phyloP scores from a whole-genome alignment of 2,329 filamentous ascomycete genomes.

The Alternaria solani region DNA sequence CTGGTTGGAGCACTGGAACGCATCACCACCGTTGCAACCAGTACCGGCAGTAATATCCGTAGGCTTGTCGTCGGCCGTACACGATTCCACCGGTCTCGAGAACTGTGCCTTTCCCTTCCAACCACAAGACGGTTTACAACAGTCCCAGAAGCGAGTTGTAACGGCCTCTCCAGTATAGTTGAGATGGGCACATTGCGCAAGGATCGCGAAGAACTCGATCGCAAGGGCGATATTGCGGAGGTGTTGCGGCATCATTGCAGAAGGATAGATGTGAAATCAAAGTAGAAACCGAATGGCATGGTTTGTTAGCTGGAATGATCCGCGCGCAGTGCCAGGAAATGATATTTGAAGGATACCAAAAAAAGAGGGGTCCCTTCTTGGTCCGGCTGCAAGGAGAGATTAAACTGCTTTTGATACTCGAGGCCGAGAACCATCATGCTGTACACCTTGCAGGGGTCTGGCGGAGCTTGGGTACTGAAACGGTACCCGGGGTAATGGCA shows the following conservation, averaged over 20 bases:
- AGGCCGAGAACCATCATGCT: slow-evolving; percentile 46
- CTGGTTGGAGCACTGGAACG: slow-evolving; percentile 67
- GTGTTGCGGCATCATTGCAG: slow-evolving; percentile 46
- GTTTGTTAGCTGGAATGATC: slow-evolving; percentile 41
- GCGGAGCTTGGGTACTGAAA: slow-evolving; percentile 43
- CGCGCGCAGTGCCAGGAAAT: slow-evolving; percentile 38
- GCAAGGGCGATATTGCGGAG: slow-evolving; percentile 37
- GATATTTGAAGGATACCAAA: slow-evolving; percentile 46
- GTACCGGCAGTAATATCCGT: slow-evolving; percentile 58
- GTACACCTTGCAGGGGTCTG: slow-evolving; percentile 45
- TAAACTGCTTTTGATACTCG: slow-evolving; percentile 42
- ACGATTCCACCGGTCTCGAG: slow-evolving; percentile 61
- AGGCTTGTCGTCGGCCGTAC: slow-evolving; percentile 63
- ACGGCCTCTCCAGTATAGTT: slow-evolving; percentile 43
- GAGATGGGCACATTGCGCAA: slow-evolving; percentile 29
- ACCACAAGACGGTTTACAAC: slow-evolving; percentile 74
- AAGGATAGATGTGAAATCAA: slow-evolving; percentile 39
- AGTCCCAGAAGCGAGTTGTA: slow-evolving; percentile 61
- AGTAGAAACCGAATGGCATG: slow-evolving; percentile 43
- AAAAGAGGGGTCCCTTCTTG: slow-evolving; percentile 44
- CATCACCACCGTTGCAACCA: slow-evolving; percentile 64
- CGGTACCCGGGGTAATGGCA: slow-evolving; percentile 32
- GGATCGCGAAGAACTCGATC: slow-evolving; percentile 34
- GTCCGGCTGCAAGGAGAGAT: slow-evolving; percentile 47
- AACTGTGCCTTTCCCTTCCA: slow-evolving; percentile 66